Conservation (phyloP, 2,329 filamentous ascomycete genomes). For the Chaetothyriales sp. region DNA sequence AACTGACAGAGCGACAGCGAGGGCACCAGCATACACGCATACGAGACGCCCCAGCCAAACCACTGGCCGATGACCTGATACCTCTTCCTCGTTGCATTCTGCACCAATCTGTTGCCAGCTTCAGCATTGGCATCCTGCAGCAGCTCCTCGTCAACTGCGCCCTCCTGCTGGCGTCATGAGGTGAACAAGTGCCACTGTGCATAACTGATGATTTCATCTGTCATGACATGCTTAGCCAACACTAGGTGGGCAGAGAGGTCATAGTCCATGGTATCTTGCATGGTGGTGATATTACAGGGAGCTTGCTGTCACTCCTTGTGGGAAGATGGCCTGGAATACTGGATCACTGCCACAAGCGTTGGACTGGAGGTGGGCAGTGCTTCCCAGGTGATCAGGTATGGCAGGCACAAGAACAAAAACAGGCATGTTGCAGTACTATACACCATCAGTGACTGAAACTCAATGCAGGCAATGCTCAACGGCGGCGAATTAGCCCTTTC, state of each 20-base stretch:
- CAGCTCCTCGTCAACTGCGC: slow-evolving; percentile 6
- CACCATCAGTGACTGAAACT: no score
- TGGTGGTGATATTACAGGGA: slow-evolving; percentile 8
- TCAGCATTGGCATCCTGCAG: slow-evolving; percentile 11
- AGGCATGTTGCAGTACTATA: slow-evolving; percentile 5
- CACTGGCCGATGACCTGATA: slow-evolving; percentile 10
- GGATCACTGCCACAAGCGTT: slow-evolving; percentile 8
- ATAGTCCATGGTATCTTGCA: slow-evolving; percentile 9
- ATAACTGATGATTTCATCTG: slow-evolving; percentile 10
- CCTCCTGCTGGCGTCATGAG: slow-evolving; percentile 6
- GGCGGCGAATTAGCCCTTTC: no score
- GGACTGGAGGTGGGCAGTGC: slow-evolving; percentile 9
- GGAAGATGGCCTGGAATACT: slow-evolving; percentile 10
- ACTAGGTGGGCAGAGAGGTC: slow-evolving; percentile 11
- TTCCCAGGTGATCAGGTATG: slow-evolving; percentile 9
- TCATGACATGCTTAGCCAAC: slow-evolving; percentile 11
- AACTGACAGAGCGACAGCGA: neutral
- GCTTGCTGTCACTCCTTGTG: slow-evolving; percentile 8
- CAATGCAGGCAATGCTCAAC: no score
- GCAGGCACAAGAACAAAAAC: slow-evolving; percentile 11
- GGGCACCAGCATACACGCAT: slow-evolving; percentile 6
- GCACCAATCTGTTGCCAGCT: slow-evolving; percentile 8
- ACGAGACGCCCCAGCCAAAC: slow-evolving; percentile 5
- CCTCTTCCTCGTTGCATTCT: slow-evolving; percentile 9
- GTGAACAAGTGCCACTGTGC: slow-evolving; percentile 14